These are phyloP conservation scores for Cylindrotheca closterium DNA, from an alignment of 108 stramenopile species.

Conservation along the genomic window DNA sequence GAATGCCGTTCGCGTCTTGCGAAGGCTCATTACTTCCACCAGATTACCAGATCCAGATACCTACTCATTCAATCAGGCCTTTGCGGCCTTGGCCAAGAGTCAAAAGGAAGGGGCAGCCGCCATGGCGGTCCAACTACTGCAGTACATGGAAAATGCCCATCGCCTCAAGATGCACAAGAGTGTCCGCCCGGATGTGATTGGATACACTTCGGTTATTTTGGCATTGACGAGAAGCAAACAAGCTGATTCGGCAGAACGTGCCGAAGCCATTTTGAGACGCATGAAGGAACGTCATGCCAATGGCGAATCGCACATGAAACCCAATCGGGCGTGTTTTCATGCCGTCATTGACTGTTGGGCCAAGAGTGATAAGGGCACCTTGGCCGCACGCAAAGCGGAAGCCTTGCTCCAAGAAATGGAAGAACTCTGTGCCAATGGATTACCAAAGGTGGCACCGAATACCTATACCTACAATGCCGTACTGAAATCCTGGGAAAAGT, in stretches of 20 bases:
- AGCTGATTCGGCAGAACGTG: conserved; percentile 31
- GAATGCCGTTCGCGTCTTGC: conserved; percentile 49
- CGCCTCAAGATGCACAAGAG: conserved; percentile 28
- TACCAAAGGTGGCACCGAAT: conserved; percentile 31
- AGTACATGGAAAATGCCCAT: conserved; percentile 52
- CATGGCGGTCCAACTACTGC: conserved; percentile 51
- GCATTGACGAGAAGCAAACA: conserved; percentile 32
- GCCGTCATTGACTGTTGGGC: conserved; percentile 63
- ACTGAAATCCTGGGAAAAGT: conserved; percentile 43
- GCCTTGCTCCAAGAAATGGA: conserved; percentile 43
- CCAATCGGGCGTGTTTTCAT: conserved; percentile 31
- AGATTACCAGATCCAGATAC: conserved; percentile 49
- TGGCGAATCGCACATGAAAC: conserved; percentile 35
- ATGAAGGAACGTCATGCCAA: conserved; percentile 22
- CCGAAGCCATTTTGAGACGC: conserved; percentile 27
- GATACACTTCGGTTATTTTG: conserved; percentile 46
- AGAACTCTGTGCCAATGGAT: conserved; percentile 24
- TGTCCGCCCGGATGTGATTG: conserved; percentile 56
- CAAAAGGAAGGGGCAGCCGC: conserved; percentile 29
- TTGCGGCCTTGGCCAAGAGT: conserved; percentile 52
- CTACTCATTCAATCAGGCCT: conserved; percentile 64
- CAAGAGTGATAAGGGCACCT: conserved; percentile 47
- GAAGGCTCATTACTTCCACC: conserved; percentile 43
- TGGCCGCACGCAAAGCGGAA: conserved; percentile 45
- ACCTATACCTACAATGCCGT: conserved; percentile 46